phyloP scores from a whole-genome alignment of 768 basidiomycete species.

The Collybiopsis luxurians region DNA sequence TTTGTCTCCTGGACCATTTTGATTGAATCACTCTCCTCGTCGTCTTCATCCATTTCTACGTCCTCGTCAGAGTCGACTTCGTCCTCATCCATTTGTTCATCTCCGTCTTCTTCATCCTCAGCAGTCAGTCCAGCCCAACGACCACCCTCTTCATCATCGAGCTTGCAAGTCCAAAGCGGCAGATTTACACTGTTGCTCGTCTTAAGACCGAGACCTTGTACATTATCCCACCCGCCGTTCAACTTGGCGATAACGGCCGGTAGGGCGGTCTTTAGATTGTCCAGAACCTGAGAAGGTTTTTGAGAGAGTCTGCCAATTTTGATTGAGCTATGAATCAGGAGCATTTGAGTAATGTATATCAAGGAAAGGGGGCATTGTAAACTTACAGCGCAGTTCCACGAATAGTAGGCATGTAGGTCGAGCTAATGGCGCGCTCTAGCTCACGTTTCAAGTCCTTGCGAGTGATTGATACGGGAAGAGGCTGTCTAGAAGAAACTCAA shows the following conservation, averaged over 20 bases:
- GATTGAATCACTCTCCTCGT: constrained; percentile 12
- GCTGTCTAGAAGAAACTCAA: constrained; percentile 75
- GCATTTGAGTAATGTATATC: background rate
- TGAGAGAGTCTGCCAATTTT: constrained; percentile 80
- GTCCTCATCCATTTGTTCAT: constrained; percentile 17
- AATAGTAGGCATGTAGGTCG: constrained; percentile 95
- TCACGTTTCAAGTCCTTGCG: constrained; percentile 91
- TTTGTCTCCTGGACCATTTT: constrained; percentile 15
- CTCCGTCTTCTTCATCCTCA: constrained; percentile 21
- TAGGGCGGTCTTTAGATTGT: constrained; percentile 76
- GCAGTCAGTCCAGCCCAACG: constrained; percentile 55
- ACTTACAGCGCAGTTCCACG: constrained; percentile 90
- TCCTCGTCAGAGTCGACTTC: constrained; percentile 24
- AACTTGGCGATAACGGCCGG: constrained; percentile 71
- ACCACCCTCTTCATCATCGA: constrained; percentile 58
- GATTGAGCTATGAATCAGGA: constrained; percentile 60
- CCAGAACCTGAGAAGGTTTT: constrained; percentile 66
- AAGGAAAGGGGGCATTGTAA: background rate
- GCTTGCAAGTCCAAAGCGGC: constrained; percentile 86
- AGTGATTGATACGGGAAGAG: constrained; percentile 88
- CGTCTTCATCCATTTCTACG: constrained; percentile 10
- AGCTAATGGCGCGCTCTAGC: constrained; percentile 88
- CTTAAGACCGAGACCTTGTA: constrained; percentile 88
- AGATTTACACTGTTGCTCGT: constrained; percentile 79
- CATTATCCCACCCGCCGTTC: constrained; percentile 84